Evolutionary conservation across 805 yeast species (phyloP).

Genomic region (Saccharomycopsis guyanensis): DNA sequence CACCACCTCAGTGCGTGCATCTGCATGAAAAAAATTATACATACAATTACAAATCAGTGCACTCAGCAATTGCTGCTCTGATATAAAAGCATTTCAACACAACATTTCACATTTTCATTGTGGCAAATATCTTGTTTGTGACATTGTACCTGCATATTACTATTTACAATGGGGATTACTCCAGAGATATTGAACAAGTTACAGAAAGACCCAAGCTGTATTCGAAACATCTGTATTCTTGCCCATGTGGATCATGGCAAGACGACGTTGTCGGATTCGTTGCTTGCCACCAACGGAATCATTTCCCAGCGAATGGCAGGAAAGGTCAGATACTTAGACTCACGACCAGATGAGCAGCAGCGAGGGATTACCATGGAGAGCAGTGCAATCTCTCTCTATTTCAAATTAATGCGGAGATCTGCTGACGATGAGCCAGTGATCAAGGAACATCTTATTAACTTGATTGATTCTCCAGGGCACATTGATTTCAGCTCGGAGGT

Average conservation of each 20-base stretch:
- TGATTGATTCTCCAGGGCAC: slow-evolving; percentile 99
- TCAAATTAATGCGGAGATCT: slow-evolving; percentile 51
- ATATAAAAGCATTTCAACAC: too few species aligned
- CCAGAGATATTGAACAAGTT: slow-evolving; percentile 37
- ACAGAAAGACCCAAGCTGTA: slow-evolving; percentile 60
- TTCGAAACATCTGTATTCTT: slow-evolving; percentile 86
- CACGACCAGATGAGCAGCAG: slow-evolving; percentile 90
- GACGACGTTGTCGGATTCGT: slow-evolving; percentile 87
- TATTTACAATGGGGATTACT: slow-evolving; percentile 9
- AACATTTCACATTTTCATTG: too few species aligned
- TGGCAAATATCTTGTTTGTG: too few species aligned
- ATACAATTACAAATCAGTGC: too few species aligned
- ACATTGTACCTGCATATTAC: too few species aligned
- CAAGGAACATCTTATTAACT: slow-evolving; percentile 76
- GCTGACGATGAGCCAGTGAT: slow-evolving; percentile 33
- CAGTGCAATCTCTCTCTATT: slow-evolving; percentile 89
- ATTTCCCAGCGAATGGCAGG: slow-evolving; percentile 95
- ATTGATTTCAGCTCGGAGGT: slow-evolving; percentile 96
- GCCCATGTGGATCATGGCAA: slow-evolving; percentile 99
- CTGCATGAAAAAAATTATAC: neutral
- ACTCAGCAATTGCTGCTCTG: too few species aligned
- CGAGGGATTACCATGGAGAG: slow-evolving; percentile 98
- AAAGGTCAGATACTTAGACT: slow-evolving; percentile 83
- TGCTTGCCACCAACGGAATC: slow-evolving; percentile 92
- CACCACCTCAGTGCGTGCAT: neutral